Base-by-base conservation (phyloP, 345 rosid species). In the Pistacia integerrima region DNA sequence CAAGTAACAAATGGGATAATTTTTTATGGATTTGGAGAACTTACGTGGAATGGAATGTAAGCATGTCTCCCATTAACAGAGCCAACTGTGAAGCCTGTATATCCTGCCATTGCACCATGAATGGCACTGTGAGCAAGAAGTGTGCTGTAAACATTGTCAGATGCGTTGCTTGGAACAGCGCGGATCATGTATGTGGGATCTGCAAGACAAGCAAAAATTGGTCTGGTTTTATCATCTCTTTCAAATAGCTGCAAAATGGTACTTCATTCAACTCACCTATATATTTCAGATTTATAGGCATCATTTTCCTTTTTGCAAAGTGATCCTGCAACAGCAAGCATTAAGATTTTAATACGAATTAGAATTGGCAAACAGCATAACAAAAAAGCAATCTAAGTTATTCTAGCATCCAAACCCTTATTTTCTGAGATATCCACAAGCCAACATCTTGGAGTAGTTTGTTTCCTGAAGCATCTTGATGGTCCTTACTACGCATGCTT, bases 171-270 rank as follows among this genome's bases (percentile, higher is more conserved):
- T 64, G 86, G 92, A 64, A 86, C 52, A 10, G 90, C 88, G 20
- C 90, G 88, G 68, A 86, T 88, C 90, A 86, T 87, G 68, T 85
- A 88, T 0, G 90, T 87, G 25, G 92, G 92, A 83, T 88, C 92
- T 86, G 86, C 77, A 69, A 75, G 58, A 52, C 8, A 60, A 78
- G 51, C 20, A 20, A 49, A 61, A 1, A 65, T 11, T 14, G 20
- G 10, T 11, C 20, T 16, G 14, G n/a, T 59, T 59, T 6, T 2
- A 66, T 62, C 6, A 35, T 54, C 30, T 38, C 5, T n/a, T 22
- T 66, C 49, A 55, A 68, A 35, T 35, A 52, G 52, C 64, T 18
- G 5, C 5, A 36, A 46, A 67, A 51, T 41, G 46, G 46, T 41
- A 41, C 11, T 25, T 59, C 60, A 18, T 8, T 30, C 33, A 11